Evolutionary conservation across 768 basidiomycete species (phyloP), one percentile per base, ranked within the genome.

Genomic region (Omphalotus guepiniiformis): DNA sequence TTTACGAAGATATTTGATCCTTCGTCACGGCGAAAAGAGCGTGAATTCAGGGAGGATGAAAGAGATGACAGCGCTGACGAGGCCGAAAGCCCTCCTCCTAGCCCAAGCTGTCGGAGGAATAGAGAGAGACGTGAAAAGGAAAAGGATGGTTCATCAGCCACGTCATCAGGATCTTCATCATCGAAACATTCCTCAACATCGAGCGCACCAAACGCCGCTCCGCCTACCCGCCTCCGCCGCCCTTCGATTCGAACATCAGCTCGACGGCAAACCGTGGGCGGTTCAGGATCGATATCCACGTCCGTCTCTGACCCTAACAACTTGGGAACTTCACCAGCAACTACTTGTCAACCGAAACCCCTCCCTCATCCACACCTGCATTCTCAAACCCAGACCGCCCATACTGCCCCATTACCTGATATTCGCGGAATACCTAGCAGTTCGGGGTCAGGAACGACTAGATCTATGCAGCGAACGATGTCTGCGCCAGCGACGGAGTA

Each of bases 1-100:
- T 91, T 91, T 57, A 76, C 82, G 7, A 83, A 81, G 63, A 88
- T 88, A 39, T 89, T 89, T 52, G 85, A 88, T 55, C 81, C 83
- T 5, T 63, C 57, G 18, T 42, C 46, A 13, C 44, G 34, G 19
- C 51, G 60, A 50, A 42, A 65, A 63, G 19, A 60, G 55, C 8
- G 62, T 63, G 41, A 63, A 63, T 32, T 58, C 34, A 50, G 48
- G 48, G 55, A 56, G 28, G 62, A 56, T 28, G 64, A 51, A 30
- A 60, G 62, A 15, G 51, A 58, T 27, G 53, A 59, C 6, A 54
- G 55, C 16, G 59, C 51, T 16, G 64, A 58, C 47, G 60, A 58
- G 4, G 58, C 56, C 22, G 53, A 58, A 23, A 68, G 65, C 37
- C 72, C 72, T 0, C 76, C 77, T 5, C 71, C 70, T 3, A 71